Base-by-base conservation (phyloP, 352 stramenopile species). In the Pythium brassicae region DNA sequence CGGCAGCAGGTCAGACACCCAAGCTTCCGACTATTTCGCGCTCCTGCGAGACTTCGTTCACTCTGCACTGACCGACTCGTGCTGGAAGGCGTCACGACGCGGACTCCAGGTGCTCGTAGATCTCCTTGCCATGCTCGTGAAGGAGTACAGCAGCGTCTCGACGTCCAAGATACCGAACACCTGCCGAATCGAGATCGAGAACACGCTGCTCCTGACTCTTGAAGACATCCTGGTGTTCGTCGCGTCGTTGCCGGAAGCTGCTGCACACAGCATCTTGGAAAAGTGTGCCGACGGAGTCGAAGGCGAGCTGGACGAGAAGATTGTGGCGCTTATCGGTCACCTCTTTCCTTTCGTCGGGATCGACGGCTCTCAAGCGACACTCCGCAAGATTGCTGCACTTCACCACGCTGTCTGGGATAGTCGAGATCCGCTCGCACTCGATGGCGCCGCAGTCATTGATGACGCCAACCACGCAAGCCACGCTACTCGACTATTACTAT, bases 191-290 rank as follows among this genome's bases (percentile, higher is more conserved):
- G 27, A 60, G 14, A 23, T 71, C 27, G 62, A 45, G 29, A 65
- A 77, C 44, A 69, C 23, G 8, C 60, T 82, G 12, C 53, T 77
- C 1, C 35, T 82, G 5, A 34, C 71, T 5, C 45, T 71, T 4
- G 77, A 77, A 19, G 57, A 65, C 20, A 50, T 62, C 0, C 53
- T 79, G 45, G 57, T 63, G 40, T n/a, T 50, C 20, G 19, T 40
- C 20, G 19, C 11, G 6, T 11, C 42, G 15, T n/a, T 45, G 2
- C 34, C 37, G 25, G 32, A 40, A 48, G 39, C 35, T 7, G 25
- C 6, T 0, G 22, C 34, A 15, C 17, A 9, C 11, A 7, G 15
- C 1, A 39, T 57, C 22, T 15, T 63, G 22, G 29, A 49, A 12
- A 50, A 4, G 37, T 53, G 42, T 27, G 14, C 53, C 3, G 3